Evolutionary conservation across 1,284 basidiomycete species (phyloP).

Genomic region (Amylostereum areolatum): DNA sequence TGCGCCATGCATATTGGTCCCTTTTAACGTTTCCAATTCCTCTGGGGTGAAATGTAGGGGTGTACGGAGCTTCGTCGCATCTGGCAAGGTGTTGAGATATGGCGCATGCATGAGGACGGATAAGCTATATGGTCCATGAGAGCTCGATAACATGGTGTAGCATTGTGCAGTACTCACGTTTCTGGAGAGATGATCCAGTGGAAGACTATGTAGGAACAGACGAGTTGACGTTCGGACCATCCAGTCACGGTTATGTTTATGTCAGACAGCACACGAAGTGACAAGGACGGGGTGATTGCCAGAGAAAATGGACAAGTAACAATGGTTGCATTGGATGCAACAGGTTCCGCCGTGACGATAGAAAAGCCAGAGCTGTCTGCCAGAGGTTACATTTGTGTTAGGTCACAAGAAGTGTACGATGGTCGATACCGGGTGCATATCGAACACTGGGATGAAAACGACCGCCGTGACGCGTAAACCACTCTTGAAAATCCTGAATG

Average conservation of each 20-base stretch:
- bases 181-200: constrained; percentile 52
- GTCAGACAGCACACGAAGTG: constrained; percentile 35
- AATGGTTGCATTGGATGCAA: constrained; percentile 49
- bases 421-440: not conserved
- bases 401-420: not conserved
- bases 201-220: constrained; percentile 64
- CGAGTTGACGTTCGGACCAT: constrained; percentile 69
- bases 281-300: constrained; percentile 57
- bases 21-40: constrained; percentile 64
- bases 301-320: constrained; percentile 74
- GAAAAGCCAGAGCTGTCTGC: constrained; percentile 50
- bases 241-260: constrained; percentile 24
- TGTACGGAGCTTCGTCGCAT: constrained; percentile 52
- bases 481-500: not conserved
- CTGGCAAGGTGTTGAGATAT: constrained; percentile 68
- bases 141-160: constrained; percentile 1
- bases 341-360: constrained; percentile 42
- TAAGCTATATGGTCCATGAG: constrained; percentile 14
- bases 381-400: not conserved
- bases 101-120: constrained; percentile 41
- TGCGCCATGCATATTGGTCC: constrained; percentile 76
- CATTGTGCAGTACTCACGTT: constrained; percentile 14
- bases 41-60: constrained; percentile 63
- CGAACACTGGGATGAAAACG: not conserved
- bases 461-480: not conserved